Base-by-base conservation (phyloP, 2,329 filamentous ascomycete species). In the Phialemoniopsis sp. region DNA sequence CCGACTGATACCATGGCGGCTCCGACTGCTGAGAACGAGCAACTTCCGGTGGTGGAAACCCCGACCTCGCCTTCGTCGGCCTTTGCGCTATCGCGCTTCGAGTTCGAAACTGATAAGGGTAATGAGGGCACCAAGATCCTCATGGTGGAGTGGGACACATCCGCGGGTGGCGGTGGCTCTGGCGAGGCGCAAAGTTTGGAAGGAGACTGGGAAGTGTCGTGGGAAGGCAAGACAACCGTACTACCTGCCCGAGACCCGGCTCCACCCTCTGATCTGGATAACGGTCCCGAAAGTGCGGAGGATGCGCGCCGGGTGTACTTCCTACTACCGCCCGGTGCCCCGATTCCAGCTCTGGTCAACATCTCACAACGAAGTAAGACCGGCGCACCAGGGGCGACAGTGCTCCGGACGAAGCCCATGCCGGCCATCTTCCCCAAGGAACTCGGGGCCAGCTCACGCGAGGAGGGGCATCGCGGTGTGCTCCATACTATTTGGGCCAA, bases 401-500 rank as follows among this genome's bases (percentile, higher is more conserved):
- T 82, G 55, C 71, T 79, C 15, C 57, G 76, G 32, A 82, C 89
- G 12, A 90, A 90, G 55, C 87, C 89, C 1, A 69, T 95, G 37
- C 89, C 89, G 0, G 89, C 89, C 26, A 91, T 95, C 48, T 95
- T 91, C 55, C 83, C 87, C 1, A 79, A 84, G 1, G 83, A 85
- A 43, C 68, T 95, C 17, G 84, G 85, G 2, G 74, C 76, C 4
- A 83, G 78, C 16, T 78, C 78, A 12, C 72, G 78, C 17, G 70
- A 80, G 14, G 77, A 81, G 1, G 87, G 87, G 7, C 82, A 82
- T 52, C 85, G 87, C 46, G 89, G 89, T 2, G 87, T 95, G 3
- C 64, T 95, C 43, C 90, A 95, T 57, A 95, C 88, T 3, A 80
- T 91, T 42, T 96, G 90, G 89, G 90, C 87, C 14, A 89, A 89